A percentile compares a stretch with the other conserved stretches of the same genome.
phyloP scores from a whole-genome alignment of 768 basidiomycete species.

The Kwoniella botswanensis region DNA sequence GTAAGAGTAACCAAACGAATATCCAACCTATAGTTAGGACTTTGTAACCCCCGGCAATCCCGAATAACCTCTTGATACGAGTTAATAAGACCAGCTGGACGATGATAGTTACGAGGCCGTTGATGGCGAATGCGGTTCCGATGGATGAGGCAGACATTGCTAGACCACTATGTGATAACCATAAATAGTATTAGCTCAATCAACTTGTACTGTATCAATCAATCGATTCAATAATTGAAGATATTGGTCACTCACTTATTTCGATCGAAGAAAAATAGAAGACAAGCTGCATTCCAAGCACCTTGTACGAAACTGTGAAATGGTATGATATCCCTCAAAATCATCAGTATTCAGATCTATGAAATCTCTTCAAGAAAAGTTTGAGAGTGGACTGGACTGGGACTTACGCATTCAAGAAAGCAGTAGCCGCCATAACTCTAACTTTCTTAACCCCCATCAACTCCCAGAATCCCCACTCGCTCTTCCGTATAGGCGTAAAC shows the following conservation, averaged over 20 bases:
- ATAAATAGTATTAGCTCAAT: neutral
- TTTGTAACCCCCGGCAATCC: constrained; percentile 48
- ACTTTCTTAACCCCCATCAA: constrained; percentile 45
- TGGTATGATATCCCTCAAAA: constrained; percentile 11
- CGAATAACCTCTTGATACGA: constrained; percentile 44
- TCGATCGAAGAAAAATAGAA: constrained; percentile 56
- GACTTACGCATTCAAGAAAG: constrained; percentile 52
- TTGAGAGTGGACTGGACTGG: neutral
- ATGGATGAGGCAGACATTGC: constrained; percentile 55
- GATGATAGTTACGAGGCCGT: constrained; percentile 54
- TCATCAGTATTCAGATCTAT: neutral
- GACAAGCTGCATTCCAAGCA: constrained; percentile 51
- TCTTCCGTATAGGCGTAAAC: neutral
- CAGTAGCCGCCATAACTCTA: constrained; percentile 44
- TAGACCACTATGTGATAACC: constrained; percentile 44
- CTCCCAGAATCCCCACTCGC: constrained; percentile 52
- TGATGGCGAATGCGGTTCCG: constrained; percentile 50
- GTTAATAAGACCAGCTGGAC: constrained; percentile 52
- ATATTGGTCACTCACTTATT: constrained; percentile 43
- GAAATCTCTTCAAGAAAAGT: neutral
- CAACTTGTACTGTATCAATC: neutral
- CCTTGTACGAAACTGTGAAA: constrained; percentile 47
- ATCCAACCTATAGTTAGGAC: constrained; percentile 53
- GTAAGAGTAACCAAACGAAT: constrained; percentile 47
- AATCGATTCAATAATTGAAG: neutral